phyloP scores from a whole-genome alignment of 2,329 filamentous ascomycete genomes.

The Chalaropsis ovoidea region DNA sequence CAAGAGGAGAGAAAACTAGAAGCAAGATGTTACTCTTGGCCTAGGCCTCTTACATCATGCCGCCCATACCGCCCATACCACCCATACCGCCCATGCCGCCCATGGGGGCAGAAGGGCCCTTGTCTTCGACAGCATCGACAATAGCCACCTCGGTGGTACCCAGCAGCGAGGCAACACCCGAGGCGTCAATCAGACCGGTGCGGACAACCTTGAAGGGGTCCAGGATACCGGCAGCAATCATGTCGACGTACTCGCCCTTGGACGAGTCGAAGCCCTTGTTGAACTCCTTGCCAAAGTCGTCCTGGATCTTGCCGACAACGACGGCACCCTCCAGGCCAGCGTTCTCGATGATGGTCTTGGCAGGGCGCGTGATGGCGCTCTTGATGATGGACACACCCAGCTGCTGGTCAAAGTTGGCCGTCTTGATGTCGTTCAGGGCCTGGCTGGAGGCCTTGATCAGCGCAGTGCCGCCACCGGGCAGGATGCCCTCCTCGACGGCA shows the following conservation, averaged over 20 bases:
- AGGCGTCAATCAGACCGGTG: constrained; percentile 87
- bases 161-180: constrained; percentile 89
- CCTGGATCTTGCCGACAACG: constrained; percentile 93
- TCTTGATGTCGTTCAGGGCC: constrained; percentile 71
- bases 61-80: constrained; percentile 51
- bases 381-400: constrained; percentile 96
- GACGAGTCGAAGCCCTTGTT: constrained; percentile 96
- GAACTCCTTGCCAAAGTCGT: constrained; percentile 86
- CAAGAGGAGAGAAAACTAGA: constrained; percentile 8
- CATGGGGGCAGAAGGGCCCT: constrained; percentile 56
- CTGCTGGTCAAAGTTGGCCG: constrained; percentile 96
- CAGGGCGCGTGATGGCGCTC: constrained; percentile 93
- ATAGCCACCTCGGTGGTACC: constrained; percentile 98
- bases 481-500: constrained; percentile 97
- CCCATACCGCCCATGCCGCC: constrained; percentile 62
- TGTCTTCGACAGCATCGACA: constrained; percentile 90
- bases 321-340: constrained; percentile 92
- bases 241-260: constrained; percentile 97
- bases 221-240: constrained; percentile 93
- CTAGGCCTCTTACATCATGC: constrained; percentile 40
- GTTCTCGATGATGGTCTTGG: constrained; percentile 94
- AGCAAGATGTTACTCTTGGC: constrained; percentile 11
- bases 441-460: constrained; percentile 94
- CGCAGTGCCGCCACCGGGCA: constrained; percentile 95
- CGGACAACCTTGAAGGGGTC: constrained; percentile 99